Evolutionary conservation across 306 rosid species (phyloP), one percentile per base, ranked within the genome.

Genomic region (Vigna mungo): DNA sequence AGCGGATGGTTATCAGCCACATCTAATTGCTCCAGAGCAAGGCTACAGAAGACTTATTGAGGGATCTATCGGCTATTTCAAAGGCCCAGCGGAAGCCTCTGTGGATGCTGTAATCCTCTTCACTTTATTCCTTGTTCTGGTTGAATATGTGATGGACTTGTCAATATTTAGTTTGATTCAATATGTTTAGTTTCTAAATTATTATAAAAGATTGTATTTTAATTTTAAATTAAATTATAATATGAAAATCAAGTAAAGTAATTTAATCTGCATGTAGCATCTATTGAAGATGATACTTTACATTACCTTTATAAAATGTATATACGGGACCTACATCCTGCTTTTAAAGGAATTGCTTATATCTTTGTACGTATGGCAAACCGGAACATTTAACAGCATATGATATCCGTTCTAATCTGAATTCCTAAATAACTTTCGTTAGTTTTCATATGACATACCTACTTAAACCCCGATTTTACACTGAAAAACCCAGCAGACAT

Each of bases 41-140:
- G 82, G 82, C 30, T 78, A 78, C 70, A 78, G 82, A 59, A 78
- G 82, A 78, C 82, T 78, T 78, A 78, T 78, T 78, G 82, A 78
- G n/a, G 82, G 82, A 46, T 78, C 71, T 46, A 69, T 78, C 13
- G 6, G 53, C 53, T 58, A 78, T 49, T 78, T 78, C 82, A 78
- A 78, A 78, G 82, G 82, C 44, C 82, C 82, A 13, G 82, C 82
- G 59, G 82, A 78, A 47, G 82, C 82, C 21, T 69, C 63, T 14
- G 82, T 78, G 53, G 82, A 78, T 47, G 82, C 82, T 59, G 82
- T 78, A 77, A 67, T 36, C 47, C 59, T 67, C 75, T 77, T 17
- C 25, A 55, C 68, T 77, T 47, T 43, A 36, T 63, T 7, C 15
- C 36, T 41, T 66, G n/a, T 67, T 67, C 5, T 54, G 74, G 66